Conservation (phyloP, 495 filamentous ascomycete species). For the Penicillium bialowiezense region DNA sequence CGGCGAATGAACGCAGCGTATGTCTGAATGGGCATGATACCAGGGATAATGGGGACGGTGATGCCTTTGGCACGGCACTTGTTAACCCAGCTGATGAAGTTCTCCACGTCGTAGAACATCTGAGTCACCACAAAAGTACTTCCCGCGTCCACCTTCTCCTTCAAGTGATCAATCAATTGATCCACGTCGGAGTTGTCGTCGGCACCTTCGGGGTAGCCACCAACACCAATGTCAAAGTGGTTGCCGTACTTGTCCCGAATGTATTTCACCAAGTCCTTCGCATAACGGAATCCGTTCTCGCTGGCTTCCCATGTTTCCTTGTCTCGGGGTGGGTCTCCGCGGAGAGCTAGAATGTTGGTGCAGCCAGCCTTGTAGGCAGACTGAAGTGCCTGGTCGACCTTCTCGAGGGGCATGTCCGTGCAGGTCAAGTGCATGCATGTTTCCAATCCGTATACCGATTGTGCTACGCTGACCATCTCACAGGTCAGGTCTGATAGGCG, state of each 20-base stretch:
- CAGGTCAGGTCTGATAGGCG: constrained; percentile 85
- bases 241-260: constrained; percentile 86
- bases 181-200: constrained; percentile 90
- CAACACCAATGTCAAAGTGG: constrained; percentile 97
- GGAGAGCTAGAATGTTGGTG: constrained; percentile 93
- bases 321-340: constrained; percentile 93
- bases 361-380: constrained; percentile 93
- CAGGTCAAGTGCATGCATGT: constrained; percentile 99
- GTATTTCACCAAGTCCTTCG: constrained; percentile 89
- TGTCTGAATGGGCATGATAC: constrained; percentile 98
- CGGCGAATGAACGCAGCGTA: constrained; percentile 88
- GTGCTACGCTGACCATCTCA: constrained; percentile 96
- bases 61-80: constrained; percentile 84
- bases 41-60: constrained; percentile 86
- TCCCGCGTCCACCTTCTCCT: constrained; percentile 96
- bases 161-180: constrained; percentile 83
- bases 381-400: constrained; percentile 83
- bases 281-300: constrained; percentile 84
- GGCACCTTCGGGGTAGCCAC: constrained; percentile 94
- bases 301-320: constrained; percentile 89
- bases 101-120: constrained; percentile 99
- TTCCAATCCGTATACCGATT: constrained; percentile 94
- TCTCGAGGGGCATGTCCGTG: constrained; percentile 92
- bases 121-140: constrained; percentile 93
- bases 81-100: constrained; percentile 85